Conservation (phyloP, 1,284 basidiomycete genomes). For the Cryptococcus depauperatus region DNA sequence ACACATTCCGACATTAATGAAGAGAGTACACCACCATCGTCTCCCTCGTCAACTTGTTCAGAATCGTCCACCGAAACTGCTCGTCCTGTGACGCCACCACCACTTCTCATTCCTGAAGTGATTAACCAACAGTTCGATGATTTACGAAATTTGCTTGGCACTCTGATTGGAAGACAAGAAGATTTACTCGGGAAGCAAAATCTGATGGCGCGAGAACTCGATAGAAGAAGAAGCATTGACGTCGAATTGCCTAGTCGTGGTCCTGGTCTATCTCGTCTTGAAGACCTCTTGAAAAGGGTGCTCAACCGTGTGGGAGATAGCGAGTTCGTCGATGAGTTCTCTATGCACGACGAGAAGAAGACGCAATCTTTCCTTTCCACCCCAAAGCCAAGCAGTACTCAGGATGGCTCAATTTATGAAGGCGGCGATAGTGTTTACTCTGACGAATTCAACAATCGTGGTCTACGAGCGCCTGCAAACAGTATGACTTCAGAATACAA, state of each 20-base stretch:
- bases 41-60: slow-evolving; percentile 20
- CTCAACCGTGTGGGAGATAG: slow-evolving; percentile 26
- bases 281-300: slow-evolving; percentile 33
- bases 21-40: slow-evolving; percentile 12
- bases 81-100: slow-evolving; percentile 35
- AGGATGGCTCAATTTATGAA: slow-evolving; percentile 28
- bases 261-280: slow-evolving; percentile 24
- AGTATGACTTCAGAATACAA: slow-evolving; percentile 25
- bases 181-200: slow-evolving; percentile 32
- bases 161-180: slow-evolving; percentile 31
- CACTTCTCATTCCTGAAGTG: slow-evolving; percentile 24
- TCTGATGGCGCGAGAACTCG: slow-evolving; percentile 27
- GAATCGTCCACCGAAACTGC: slow-evolving; percentile 29
- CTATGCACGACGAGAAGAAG: background rate
- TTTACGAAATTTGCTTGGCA: slow-evolving; percentile 31
- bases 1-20: slow-evolving; percentile 29
- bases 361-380: slow-evolving; percentile 5
- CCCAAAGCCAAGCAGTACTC: slow-evolving; percentile 9
- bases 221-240: slow-evolving; percentile 15
- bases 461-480: slow-evolving; percentile 27
- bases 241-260: slow-evolving; percentile 19
- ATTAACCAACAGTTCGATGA: slow-evolving; percentile 32
- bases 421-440: slow-evolving; percentile 29
- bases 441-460: slow-evolving; percentile 20
- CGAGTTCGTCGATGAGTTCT: slow-evolving; percentile 18